Evolutionary conservation across 768 basidiomycete genomes (phyloP), one percentile per base, ranked within the genome.

Genomic region (Cystofilobasidium macerans): DNA sequence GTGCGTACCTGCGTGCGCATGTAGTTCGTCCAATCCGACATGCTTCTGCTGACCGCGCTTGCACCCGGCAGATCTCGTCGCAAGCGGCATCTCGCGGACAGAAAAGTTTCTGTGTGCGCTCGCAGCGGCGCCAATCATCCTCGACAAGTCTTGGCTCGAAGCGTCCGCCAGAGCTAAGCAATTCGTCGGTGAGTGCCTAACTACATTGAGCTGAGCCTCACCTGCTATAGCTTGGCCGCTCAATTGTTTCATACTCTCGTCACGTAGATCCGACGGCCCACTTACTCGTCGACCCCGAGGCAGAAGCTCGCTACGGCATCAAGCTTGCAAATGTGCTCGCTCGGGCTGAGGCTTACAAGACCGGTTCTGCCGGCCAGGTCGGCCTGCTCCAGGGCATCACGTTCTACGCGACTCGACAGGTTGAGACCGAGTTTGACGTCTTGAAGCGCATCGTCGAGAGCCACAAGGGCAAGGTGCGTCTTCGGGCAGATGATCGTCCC

Each of bases 91-190:
- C 30, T 83, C 85, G 7, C 82, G 91, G 6, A 94, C 92, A 1
- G 87, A 91, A 72, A 95, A 94, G 74, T 87, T 94, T 73, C 79
- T 95, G 0, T 84, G 84, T 70, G 88, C 88, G 0, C 77, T 94
- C 70, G 80, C 86, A 0, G 75, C 75, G 0, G 82, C 81, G 0
- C 85, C 87, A 0, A 79, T 78, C 68, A 78, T 93, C 56, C 76
- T 95, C 26, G 81, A 79, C 3, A 80, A 80, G 61, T 77, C 81
- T 38, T 95, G 91, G 92, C 81, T 86, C 6, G 78, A 74, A 7
- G 81, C 81, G 0, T 86, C 83, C 14, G 80, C 82, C 4, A 79
- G 78, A 35, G 79, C 80, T 9, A 82, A 81, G 48, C 78, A 77
- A 42, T 76, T 92, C 6, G 78, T 90, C 32, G 81, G 90, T 89